Percentiles rank a stretch among this genome's conserved stretches.
These are phyloP conservation scores for Aspergillus transmontanensis DNA, from an alignment of 2,329 filamentous ascomycete species.

Conservation along the genomic window DNA sequence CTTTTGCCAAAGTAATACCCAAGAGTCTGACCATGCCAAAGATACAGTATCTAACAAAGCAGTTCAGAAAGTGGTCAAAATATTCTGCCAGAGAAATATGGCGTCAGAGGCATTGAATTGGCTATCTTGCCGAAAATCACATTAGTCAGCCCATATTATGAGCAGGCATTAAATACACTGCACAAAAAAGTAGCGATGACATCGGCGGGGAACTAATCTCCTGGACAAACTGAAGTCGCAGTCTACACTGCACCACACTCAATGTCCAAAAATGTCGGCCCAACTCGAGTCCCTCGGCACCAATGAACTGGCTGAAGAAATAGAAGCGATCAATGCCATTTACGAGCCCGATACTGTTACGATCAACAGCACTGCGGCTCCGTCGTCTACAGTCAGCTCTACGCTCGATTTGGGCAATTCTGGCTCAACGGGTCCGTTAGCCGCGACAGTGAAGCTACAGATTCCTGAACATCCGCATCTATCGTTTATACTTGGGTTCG, in stretches of 20 bases:
- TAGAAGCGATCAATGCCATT: slow-evolving; percentile 55
- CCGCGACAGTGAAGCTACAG: slow-evolving; percentile 60
- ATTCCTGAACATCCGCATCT: slow-evolving; percentile 61
- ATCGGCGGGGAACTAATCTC: slow-evolving; percentile 12
- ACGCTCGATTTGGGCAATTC: slow-evolving; percentile 32
- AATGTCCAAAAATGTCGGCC: slow-evolving; percentile 19
- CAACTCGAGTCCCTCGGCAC: slow-evolving; percentile 32
- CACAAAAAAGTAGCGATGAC: slow-evolving; percentile 10
- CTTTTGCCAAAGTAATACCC: neutral
- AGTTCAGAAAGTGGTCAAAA: neutral
- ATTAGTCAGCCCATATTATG: neutral
- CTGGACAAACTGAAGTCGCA: neutral
- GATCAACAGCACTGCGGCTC: slow-evolving; percentile 27
- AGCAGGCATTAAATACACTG: neutral
- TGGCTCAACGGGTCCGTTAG: slow-evolving; percentile 22
- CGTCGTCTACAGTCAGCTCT: slow-evolving; percentile 26
- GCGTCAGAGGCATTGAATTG: neutral
- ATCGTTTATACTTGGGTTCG: slow-evolving; percentile 64
- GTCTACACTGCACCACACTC: neutral
- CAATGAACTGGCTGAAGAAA: slow-evolving; percentile 49
- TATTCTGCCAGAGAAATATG: neutral
- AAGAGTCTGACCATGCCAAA: neutral
- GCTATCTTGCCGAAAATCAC: neutral
- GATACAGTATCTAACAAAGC: neutral
- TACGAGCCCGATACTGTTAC: slow-evolving; percentile 68